A percentile compares a stretch with the other conserved stretches of the same genome.
Evolutionary conservation across 768 basidiomycete species (phyloP).

Genomic region (Rhodotorula diobovata): DNA sequence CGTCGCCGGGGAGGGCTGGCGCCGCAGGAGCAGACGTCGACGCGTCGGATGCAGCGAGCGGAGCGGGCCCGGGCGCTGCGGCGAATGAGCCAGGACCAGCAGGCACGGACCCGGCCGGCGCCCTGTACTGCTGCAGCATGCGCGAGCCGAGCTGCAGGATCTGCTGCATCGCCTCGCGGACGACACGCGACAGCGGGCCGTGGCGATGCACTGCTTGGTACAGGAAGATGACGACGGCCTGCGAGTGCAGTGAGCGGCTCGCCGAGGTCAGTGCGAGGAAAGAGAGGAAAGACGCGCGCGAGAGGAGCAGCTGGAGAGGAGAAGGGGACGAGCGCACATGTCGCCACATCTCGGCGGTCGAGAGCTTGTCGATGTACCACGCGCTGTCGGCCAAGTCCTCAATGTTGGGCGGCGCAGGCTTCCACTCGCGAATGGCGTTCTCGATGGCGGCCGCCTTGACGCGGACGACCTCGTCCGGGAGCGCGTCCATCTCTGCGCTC

Average conservation of each 20-base stretch:
- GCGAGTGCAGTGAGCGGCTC: neutral
- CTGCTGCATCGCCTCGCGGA: constrained; percentile 14
- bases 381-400: constrained; percentile 12
- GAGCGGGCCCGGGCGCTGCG: too few relatives aligned
- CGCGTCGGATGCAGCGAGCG: neutral
- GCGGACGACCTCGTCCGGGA: constrained; percentile 28
- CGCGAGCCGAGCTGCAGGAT: constrained; percentile 26
- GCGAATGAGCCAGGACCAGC: too few relatives aligned
- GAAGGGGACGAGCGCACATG: too few relatives aligned
- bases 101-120: neutral
- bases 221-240: constrained; percentile 32
- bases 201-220: constrained; percentile 29
- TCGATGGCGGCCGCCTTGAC: constrained; percentile 30
- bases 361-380: constrained; percentile 13
- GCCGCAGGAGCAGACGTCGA: neutral
- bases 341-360: constrained; percentile 36
- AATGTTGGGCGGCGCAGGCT: constrained; percentile 7
- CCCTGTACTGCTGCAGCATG: constrained; percentile 6
- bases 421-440: constrained; percentile 25
- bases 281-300: neutral
- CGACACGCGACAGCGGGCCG: constrained; percentile 15
- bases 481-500: constrained; percentile 20
- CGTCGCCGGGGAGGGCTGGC: neutral
- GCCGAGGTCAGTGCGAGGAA: neutral
- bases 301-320: too few relatives aligned